These are phyloP conservation scores for Hordeum pubiflorum DNA, from an alignment of 202 grass and related monocot species.

Conservation along the genomic window DNA sequence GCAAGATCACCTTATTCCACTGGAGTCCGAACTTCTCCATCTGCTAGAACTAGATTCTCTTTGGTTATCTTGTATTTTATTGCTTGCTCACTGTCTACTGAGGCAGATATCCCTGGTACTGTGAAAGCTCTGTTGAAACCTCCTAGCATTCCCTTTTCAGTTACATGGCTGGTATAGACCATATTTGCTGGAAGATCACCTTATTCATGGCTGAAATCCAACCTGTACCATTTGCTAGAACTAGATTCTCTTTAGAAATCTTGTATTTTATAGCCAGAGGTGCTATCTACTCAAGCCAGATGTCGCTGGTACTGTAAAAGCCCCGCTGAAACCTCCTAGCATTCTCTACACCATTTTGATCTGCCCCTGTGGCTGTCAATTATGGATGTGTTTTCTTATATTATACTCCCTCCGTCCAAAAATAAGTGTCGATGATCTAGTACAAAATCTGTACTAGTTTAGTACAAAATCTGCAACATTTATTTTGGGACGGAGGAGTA, in stretches of 20 bases:
- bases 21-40: neutral
- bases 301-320: neutral
- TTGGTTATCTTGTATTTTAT: neutral
- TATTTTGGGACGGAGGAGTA: too few species aligned
- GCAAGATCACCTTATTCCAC: neutral
- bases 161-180: neutral
- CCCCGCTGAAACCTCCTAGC: neutral
- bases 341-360: neutral
- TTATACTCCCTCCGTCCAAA: too few species aligned
- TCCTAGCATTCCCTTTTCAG: neutral
- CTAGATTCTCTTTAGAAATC: slow-evolving; percentile 2
- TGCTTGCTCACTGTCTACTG: too few species aligned
- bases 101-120: neutral
- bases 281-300: neutral
- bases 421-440: too few species aligned
- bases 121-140: slow-evolving; percentile 3
- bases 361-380: neutral
- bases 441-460: too few species aligned
- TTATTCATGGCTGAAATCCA: neutral
- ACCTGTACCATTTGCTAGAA: neutral
- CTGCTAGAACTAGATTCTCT: neutral
- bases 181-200: neutral
- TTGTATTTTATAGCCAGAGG: neutral
- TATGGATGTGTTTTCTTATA: neutral
- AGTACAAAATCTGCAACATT: too few species aligned